Base-by-base conservation (phyloP, 768 basidiomycete species). In the Exidia glandulosa region DNA sequence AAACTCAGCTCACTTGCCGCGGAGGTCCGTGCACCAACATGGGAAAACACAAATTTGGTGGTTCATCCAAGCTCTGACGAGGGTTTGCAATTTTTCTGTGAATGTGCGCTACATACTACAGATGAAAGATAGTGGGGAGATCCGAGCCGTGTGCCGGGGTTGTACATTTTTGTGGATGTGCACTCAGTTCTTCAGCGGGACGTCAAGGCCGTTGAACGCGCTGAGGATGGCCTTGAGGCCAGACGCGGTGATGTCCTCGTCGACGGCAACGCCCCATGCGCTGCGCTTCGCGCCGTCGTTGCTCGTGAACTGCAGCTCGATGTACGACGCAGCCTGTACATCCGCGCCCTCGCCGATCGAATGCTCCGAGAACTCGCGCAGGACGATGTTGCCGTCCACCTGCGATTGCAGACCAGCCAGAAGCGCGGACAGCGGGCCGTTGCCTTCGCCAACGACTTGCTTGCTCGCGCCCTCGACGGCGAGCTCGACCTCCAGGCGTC, bases 321-420 rank as follows among this genome's bases (percentile, higher is more conserved):
- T 90, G 68, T 94, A 99, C 3, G 91, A 93, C 25, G 90, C 96
- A 0, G 96, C 96, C 63, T 84, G 79, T 54, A 94, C 91, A 64
- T 93, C 92, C 2, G 88, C 81, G 32, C 94, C 96, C 68, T 89
- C 85, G 12, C 95, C 96, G 63, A 99, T 80, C 19, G 94, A 91
- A 74, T 98, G 96, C 70, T 97, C 96, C 13, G 84, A 85, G 73
- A 96, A 98, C 73, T 98, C 95, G 60, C 88, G 84, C 63, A 96
- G 86, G 13, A 79, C 76, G 57, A 97, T 76, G 30, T 78, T 76
- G n/a, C 91, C 88, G 29, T 83, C 78, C 32, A 72, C 68, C 52
- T 83, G 78, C 27, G 78, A 73, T 62, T 87, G 83, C 60, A 98
- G 77, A 45, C 90, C 94, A 61, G 86, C 81, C 32, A 96, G 75